These are phyloP conservation scores for Tetrapisispora phaffii DNA, from an alignment of 805 yeast genomes.

Conservation along the genomic window DNA sequence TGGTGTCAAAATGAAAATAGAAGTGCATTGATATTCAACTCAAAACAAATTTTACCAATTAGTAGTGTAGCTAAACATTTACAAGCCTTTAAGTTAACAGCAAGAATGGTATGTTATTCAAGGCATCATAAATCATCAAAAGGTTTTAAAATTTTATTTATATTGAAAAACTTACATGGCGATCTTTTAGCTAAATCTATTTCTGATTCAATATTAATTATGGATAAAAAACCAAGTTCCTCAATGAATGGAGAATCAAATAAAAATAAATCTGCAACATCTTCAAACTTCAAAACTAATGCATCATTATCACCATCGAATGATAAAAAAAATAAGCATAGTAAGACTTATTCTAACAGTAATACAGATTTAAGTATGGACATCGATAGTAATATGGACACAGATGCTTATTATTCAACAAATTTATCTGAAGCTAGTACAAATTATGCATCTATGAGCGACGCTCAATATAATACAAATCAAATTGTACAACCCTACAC, in stretches of 20 bases:
- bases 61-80: conserved; percentile 13
- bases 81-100: conserved; percentile 36
- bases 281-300: neutral
- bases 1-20: conserved; percentile 69
- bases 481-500: neutral
- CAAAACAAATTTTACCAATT: conserved; percentile 68
- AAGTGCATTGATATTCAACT: conserved; percentile 82
- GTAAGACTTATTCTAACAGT: neutral
- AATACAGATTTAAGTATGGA: conserved; percentile 1
- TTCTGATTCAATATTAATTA: conserved; percentile 74
- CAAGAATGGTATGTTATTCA: conserved; percentile 91
- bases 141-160: conserved; percentile 70
- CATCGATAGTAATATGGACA: conserved; percentile 1
- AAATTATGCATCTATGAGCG: conserved; percentile 2
- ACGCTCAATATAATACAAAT: neutral
- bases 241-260: neutral
- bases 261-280: neutral
- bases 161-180: conserved; percentile 51
- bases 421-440: conserved; percentile 2
- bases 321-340: neutral
- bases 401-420: conserved; percentile 4
- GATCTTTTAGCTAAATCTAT: conserved; percentile 61
- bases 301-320: neutral
- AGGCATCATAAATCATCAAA: conserved; percentile 85
- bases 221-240: conserved; percentile 75